Conservation (phyloP, 306 rosid genomes). For the Medicago truncatula region DNA sequence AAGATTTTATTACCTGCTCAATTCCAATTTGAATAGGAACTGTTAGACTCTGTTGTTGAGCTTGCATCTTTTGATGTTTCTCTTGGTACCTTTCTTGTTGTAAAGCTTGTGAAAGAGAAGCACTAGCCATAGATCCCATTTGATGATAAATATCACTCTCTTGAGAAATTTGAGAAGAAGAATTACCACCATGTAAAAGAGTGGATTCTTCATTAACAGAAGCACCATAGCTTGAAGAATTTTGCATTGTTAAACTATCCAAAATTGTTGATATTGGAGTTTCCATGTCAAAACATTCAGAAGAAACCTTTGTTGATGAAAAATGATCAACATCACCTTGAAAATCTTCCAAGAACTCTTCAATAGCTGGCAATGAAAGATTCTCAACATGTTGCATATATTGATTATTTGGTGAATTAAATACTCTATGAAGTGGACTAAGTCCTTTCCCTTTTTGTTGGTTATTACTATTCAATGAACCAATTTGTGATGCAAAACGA, state of each 20-base stretch:
- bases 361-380: constrained; percentile 63
- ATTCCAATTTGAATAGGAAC: constrained; percentile 58
- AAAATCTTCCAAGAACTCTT: constrained; percentile 75
- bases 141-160: constrained; percentile 56
- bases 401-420: constrained; percentile 73
- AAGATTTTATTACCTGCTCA: constrained; percentile 57
- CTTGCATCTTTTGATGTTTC: constrained; percentile 45
- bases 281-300: constrained; percentile 52
- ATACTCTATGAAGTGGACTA: constrained; percentile 85
- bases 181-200: constrained; percentile 37
- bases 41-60: constrained; percentile 50
- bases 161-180: constrained; percentile 56
- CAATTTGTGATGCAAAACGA: constrained; percentile 56
- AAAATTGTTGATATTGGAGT: constrained; percentile 45
- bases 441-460: constrained; percentile 75
- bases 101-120: constrained; percentile 64
- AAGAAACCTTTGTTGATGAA: constrained; percentile 34
- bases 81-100: constrained; percentile 69
- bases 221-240: constrained; percentile 55
- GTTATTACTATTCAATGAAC: constrained; percentile 52
- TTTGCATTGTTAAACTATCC: constrained; percentile 51
- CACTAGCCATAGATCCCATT: constrained; percentile 51
- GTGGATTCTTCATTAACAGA: constrained; percentile 55
- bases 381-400: constrained; percentile 64
- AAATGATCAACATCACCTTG: constrained; percentile 44